phyloP scores from a whole-genome alignment of 768 basidiomycete genomes.

The Rhizopogon vesiculosus region DNA sequence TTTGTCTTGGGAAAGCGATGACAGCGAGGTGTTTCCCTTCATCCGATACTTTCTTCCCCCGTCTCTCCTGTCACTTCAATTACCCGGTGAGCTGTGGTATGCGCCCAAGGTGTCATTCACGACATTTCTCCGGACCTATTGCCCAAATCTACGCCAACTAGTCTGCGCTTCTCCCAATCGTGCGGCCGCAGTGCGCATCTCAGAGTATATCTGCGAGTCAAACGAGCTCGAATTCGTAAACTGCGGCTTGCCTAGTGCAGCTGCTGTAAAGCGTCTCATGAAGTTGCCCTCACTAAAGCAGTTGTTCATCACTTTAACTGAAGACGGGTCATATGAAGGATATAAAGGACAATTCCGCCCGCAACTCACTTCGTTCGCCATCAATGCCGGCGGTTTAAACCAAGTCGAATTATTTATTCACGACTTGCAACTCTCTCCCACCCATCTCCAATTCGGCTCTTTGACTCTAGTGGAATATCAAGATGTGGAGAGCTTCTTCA shows the following conservation, averaged over 20 bases:
- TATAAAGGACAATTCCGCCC: background rate
- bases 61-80: background rate
- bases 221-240: background rate
- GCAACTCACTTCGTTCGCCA: background rate
- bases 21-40: background rate
- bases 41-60: constrained; percentile 1
- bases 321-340: background rate
- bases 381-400: background rate
- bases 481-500: background rate
- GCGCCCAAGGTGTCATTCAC: background rate
- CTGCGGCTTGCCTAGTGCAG: background rate
- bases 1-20: background rate
- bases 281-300: background rate
- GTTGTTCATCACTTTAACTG: background rate
- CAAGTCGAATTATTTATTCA: background rate
- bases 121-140: constrained; percentile 2
- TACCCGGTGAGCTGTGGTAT: background rate
- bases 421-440: background rate
- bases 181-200: background rate
- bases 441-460: background rate
- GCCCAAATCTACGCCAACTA: background rate
- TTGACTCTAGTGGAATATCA: background rate
- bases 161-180: background rate
- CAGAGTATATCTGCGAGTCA: constrained; percentile 1
- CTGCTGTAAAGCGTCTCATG: constrained; percentile 4